Percentiles rank a stretch among this genome's conserved stretches.
phyloP scores from a whole-genome alignment of 352 stramenopile species.

The Pseudoperonospora humuli region DNA sequence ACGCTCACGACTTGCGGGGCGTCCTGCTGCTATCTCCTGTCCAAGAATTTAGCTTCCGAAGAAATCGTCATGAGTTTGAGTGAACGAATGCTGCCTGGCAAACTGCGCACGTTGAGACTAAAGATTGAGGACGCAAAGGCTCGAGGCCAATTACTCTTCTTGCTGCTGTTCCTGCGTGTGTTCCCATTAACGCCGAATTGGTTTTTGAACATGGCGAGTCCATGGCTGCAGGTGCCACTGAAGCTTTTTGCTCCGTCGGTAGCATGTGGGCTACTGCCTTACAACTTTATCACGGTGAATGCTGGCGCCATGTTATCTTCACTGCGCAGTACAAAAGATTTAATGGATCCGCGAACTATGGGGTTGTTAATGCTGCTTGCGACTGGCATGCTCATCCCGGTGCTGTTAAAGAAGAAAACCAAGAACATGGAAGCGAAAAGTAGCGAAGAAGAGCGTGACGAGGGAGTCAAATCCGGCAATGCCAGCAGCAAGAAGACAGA shows the following conservation, averaged over 20 bases:
- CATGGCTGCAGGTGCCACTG: constrained; percentile 67
- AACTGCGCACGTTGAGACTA: constrained; percentile 38
- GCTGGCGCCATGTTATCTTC: constrained; percentile 67
- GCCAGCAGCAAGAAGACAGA: constrained; percentile 18
- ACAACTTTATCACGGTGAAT: constrained; percentile 80
- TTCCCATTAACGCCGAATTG: constrained; percentile 83
- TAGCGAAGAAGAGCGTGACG: background rate
- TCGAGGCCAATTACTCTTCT: constrained; percentile 40
- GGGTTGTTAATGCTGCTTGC: constrained; percentile 50
- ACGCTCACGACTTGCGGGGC: constrained; percentile 58
- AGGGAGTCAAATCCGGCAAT: background rate
- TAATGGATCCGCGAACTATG: constrained; percentile 52
- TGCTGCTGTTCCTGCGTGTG: constrained; percentile 69
- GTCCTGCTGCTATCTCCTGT: constrained; percentile 69
- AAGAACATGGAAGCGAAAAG: constrained; percentile 4
- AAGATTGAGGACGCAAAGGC: constrained; percentile 48
- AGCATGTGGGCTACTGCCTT: constrained; percentile 63
- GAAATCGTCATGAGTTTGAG: constrained; percentile 49
- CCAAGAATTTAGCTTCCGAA: constrained; percentile 49
- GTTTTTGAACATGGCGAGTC: constrained; percentile 78
- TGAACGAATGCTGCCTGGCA: constrained; percentile 50
- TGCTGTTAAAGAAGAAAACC: constrained; percentile 42
- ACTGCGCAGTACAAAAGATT: constrained; percentile 53
- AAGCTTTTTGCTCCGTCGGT: constrained; percentile 57
- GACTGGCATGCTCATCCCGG: constrained; percentile 60